Percentiles rank a stretch among this genome's conserved stretches.
Conservation (phyloP, 2,329 filamentous ascomycete species). For the Hypocreales sp. region DNA sequence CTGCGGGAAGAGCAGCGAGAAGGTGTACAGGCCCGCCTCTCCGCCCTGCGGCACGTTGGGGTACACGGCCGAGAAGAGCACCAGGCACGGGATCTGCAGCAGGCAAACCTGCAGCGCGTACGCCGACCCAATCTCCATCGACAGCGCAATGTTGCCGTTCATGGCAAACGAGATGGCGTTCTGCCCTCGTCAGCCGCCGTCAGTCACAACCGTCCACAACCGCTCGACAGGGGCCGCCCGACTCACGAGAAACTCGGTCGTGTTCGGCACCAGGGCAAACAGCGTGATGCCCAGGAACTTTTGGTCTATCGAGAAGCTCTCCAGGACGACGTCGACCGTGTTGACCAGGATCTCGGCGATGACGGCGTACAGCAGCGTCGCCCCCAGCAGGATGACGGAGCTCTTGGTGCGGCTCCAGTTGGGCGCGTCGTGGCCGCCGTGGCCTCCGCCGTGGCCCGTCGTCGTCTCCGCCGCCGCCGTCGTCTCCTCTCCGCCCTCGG, state of each 20-base stretch:
- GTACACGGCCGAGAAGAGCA: conserved; percentile 76
- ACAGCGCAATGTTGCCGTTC: conserved; percentile 97
- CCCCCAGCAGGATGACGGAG: conserved; percentile 71
- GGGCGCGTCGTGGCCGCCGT: conserved; percentile 87
- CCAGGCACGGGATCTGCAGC: conserved; percentile 82
- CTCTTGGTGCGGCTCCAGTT: conserved; percentile 95
- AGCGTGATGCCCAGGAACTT: conserved; percentile 96
- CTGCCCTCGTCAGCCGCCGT: conserved; percentile 25
- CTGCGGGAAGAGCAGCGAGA: conserved; percentile 87
- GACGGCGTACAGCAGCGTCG: conserved; percentile 85
- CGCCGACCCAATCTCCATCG: conserved; percentile 97
- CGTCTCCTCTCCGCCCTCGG: conserved; percentile 28
- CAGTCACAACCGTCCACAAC: no score
- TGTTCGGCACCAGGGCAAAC: conserved; percentile 94
- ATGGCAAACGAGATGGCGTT: conserved; percentile 99
- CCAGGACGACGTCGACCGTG: conserved; percentile 90
- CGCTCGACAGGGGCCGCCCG: no score
- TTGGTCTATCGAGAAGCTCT: conserved; percentile 82
- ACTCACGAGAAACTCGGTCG: conserved; percentile 85
- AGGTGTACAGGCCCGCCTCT: conserved; percentile 43
- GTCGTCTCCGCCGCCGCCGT: conserved; percentile 14
- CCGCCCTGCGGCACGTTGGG: conserved; percentile 23
- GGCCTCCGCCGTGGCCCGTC: conserved; percentile 19
- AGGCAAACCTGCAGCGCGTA: conserved; percentile 95
- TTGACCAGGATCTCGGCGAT: conserved; percentile 95